These are phyloP conservation scores for Botryotinia convoluta DNA, from an alignment of 2,329 filamentous ascomycete genomes.

Conservation along the genomic window DNA sequence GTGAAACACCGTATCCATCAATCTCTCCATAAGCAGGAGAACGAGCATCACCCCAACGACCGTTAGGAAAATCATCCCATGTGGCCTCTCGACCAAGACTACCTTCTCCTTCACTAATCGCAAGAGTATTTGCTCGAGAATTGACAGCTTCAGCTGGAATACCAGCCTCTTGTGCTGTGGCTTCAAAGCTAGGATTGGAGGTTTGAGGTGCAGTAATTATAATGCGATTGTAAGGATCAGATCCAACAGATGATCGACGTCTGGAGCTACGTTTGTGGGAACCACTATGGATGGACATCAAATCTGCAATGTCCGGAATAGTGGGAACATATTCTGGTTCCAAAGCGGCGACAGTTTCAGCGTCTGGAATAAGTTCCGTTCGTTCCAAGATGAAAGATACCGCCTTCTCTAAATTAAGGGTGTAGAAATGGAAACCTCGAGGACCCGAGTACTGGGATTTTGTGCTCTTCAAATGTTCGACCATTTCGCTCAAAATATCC, in stretches of 20 bases:
- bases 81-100: slow-evolving; percentile 88
- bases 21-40: slow-evolving; percentile 95
- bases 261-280: slow-evolving; percentile 23
- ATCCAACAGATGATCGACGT: slow-evolving; percentile 60
- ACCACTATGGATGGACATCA: slow-evolving; percentile 35
- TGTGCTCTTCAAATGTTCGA: slow-evolving; percentile 69
- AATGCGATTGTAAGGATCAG: slow-evolving; percentile 81
- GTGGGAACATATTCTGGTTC: slow-evolving; percentile 44
- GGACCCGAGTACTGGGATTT: slow-evolving; percentile 57
- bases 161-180: slow-evolving; percentile 72
- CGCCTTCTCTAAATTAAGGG: slow-evolving; percentile 91
- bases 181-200: slow-evolving; percentile 64
- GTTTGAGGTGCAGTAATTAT: slow-evolving; percentile 68
- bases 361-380: slow-evolving; percentile 73
- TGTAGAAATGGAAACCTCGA: slow-evolving; percentile 95
- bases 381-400: slow-evolving; percentile 90
- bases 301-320: slow-evolving; percentile 9
- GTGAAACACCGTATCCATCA: slow-evolving; percentile 94
- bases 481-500: slow-evolving; percentile 79
- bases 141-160: slow-evolving; percentile 73
- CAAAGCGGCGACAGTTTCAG: slow-evolving; percentile 42
- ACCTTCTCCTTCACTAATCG: slow-evolving; percentile 92
- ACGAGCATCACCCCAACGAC: slow-evolving; percentile 88
- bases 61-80: slow-evolving; percentile 98
- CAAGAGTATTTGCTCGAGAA: slow-evolving; percentile 77